Conservation (phyloP, 495 filamentous ascomycete genomes). For the Daldinia concentrica region DNA sequence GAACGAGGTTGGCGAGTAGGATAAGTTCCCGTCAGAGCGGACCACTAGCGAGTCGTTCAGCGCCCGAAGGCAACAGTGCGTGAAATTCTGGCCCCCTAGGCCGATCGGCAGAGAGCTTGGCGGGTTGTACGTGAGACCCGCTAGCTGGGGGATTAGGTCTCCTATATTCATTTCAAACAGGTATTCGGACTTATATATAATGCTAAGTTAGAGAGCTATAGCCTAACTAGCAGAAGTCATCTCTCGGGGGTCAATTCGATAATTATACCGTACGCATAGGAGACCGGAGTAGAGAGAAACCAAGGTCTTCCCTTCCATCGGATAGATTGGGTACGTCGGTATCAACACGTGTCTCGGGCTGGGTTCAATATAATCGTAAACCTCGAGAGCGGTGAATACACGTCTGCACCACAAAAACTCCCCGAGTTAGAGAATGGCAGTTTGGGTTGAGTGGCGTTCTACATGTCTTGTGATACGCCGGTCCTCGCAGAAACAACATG, state of each 20-base stretch:
- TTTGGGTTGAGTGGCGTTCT: slow-evolving; percentile 9
- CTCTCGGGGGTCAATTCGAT: neutral
- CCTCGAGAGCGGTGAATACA: slow-evolving; percentile 13
- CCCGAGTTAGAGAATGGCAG: neutral
- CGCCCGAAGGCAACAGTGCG: slow-evolving; percentile 44
- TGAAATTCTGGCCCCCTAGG: slow-evolving; percentile 44
- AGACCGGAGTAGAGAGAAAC: neutral
- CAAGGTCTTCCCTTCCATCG: neutral
- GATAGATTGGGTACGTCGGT: neutral
- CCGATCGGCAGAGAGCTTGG: slow-evolving; percentile 18
- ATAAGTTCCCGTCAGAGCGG: slow-evolving; percentile 29
- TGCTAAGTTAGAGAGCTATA: neutral
- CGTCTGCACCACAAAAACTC: slow-evolving; percentile 3
- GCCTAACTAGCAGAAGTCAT: neutral
- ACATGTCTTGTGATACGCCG: slow-evolving; percentile 10
- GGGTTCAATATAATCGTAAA: neutral
- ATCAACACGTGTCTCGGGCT: neutral
- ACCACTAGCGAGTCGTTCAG: slow-evolving; percentile 39
- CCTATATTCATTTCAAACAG: slow-evolving; percentile 27
- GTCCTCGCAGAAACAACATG: neutral
- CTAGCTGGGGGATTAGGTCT: slow-evolving; percentile 41
- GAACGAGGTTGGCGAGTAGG: slow-evolving; percentile 38
- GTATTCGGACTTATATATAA: neutral
- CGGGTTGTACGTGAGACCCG: slow-evolving; percentile 28
- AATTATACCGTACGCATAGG: neutral